A percentile compares a stretch with the other conserved stretches of the same genome.
These are phyloP conservation scores for Ciborinia camelliae DNA, from an alignment of 2,329 filamentous ascomycete species.

Conservation along the genomic window DNA sequence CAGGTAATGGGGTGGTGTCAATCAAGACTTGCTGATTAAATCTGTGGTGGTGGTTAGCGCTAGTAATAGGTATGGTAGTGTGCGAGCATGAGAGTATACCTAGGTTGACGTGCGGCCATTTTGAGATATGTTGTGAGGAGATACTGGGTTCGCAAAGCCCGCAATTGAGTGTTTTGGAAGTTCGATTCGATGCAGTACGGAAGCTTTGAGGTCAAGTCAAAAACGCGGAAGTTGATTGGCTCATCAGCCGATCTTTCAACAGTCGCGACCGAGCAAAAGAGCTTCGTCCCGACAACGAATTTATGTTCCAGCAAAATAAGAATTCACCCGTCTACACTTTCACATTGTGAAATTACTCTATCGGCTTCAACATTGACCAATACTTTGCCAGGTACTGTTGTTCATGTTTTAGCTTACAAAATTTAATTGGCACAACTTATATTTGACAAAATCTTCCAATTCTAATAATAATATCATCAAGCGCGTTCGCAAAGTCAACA, in stretches of 20 bases:
- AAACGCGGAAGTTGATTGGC: slow-evolving; percentile 31
- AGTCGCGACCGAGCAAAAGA: slow-evolving; percentile 21
- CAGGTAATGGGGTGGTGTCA: slow-evolving; percentile 93
- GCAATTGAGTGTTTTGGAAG: slow-evolving; percentile 39
- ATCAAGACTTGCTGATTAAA: slow-evolving; percentile 93
- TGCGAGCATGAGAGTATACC: slow-evolving; percentile 22
- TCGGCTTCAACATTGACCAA: background rate
- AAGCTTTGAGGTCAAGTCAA: slow-evolving; percentile 36
- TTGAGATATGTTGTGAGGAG: slow-evolving; percentile 25
- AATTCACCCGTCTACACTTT: background rate
- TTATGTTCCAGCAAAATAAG: slow-evolving; percentile 11
- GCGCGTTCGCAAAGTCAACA: slow-evolving; percentile 15
- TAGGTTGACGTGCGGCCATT: slow-evolving; percentile 35
- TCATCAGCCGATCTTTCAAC: slow-evolving; percentile 23
- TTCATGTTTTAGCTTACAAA: background rate
- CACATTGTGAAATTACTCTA: background rate
- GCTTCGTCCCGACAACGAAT: slow-evolving; percentile 24
- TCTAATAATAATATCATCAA: slow-evolving; percentile 8
- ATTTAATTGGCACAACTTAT: background rate
- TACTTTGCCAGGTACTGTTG: background rate
- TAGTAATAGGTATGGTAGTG: background rate
- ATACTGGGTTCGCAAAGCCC: slow-evolving; percentile 27
- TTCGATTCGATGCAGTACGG: slow-evolving; percentile 22
- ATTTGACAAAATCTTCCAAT: background rate
- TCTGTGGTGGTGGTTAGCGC: slow-evolving; percentile 50